These are phyloP conservation scores for Penicillium manginii DNA, from an alignment of 495 filamentous ascomycete genomes.

Conservation along the genomic window DNA sequence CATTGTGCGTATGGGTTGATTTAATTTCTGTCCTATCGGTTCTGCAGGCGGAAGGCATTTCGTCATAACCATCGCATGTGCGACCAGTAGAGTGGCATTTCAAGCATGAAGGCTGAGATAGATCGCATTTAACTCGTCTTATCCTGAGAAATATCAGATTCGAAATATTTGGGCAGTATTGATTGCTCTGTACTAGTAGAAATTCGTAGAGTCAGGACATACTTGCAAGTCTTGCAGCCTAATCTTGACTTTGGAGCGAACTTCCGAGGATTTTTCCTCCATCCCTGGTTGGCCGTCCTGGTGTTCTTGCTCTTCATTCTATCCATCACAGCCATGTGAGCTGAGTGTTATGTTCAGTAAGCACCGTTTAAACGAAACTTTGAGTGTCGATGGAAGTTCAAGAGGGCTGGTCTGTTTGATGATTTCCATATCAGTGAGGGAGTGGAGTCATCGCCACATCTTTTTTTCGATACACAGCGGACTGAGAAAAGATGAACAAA, in stretches of 20 bases:
- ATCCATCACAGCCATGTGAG: not conserved
- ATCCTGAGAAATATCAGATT: not conserved
- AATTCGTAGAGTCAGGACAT: slow-evolving; percentile 19
- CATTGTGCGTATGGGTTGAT: not conserved
- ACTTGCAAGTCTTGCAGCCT: slow-evolving; percentile 44
- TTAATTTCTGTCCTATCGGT: not conserved
- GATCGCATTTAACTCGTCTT: not conserved
- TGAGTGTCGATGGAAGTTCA: no score
- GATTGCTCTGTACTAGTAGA: not conserved
- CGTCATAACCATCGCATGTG: not conserved
- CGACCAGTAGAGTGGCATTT: not conserved
- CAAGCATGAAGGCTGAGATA: not conserved
- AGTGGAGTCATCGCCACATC: no score
- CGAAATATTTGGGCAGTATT: not conserved
- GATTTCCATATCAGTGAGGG: no score
- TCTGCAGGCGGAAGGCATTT: no score
- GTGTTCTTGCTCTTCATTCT: not conserved
- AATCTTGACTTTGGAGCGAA: slow-evolving; percentile 40
- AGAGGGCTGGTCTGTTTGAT: no score
- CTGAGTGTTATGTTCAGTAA: not conserved
- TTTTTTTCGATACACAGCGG: no score
- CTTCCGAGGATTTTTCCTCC: slow-evolving; percentile 37
- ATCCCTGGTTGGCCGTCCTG: slow-evolving; percentile 11
- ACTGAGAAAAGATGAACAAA: no score
- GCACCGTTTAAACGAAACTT: no score